phyloP scores from a whole-genome alignment of 169 alveolate genomes.

The Toxoplasma gondii region DNA sequence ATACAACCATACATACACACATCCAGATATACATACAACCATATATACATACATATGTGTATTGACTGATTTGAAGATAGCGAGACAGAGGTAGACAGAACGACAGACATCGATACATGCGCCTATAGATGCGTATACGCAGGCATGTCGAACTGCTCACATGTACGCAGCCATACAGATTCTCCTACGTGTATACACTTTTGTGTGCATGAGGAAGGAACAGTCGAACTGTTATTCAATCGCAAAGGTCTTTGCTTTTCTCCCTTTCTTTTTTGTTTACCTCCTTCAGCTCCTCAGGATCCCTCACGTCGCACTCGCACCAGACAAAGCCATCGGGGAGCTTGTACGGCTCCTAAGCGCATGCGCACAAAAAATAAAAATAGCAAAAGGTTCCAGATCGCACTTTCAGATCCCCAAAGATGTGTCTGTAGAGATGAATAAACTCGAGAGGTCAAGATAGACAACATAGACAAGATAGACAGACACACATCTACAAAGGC shows the following conservation, averaged over 20 bases:
- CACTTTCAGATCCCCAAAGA: no score
- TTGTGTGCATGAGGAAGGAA: not conserved
- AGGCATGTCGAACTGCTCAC: not conserved
- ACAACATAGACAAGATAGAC: no score
- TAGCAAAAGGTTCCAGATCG: not conserved
- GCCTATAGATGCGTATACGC: no score
- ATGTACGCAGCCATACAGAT: no score
- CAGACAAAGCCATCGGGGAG: conserved; percentile 59
- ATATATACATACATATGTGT: not conserved
- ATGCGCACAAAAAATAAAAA: not conserved
- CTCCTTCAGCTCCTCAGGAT: conserved; percentile 55
- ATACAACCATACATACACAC: not conserved
- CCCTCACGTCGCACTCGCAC: conserved; percentile 57
- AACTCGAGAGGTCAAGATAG: no score
- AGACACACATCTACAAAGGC: not conserved
- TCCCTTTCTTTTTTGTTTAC: not conserved
- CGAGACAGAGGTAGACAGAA: not conserved
- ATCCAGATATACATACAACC: not conserved
- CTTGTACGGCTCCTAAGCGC: conserved; percentile 62
- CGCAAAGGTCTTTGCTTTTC: not conserved
- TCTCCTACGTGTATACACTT: no score
- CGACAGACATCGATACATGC: not conserved
- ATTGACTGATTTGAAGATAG: not conserved
- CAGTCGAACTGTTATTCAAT: not conserved
- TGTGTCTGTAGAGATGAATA: no score